phyloP scores from a whole-genome alignment of 2,329 filamentous ascomycete species.

The Rhexocercosporidium sp. region DNA sequence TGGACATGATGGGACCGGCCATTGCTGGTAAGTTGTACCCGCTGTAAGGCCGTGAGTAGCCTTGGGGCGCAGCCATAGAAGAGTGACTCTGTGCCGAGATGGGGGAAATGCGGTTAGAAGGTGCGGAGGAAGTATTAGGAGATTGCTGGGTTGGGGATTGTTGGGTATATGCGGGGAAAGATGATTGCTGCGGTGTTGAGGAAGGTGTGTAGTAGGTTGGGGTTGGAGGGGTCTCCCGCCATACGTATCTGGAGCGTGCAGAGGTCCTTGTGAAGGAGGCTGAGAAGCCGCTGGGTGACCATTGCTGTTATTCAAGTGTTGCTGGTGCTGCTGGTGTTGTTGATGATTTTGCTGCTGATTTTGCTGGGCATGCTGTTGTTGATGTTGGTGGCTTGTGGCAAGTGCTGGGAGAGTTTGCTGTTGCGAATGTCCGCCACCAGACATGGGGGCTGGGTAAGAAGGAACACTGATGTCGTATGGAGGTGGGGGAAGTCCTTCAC shows the following conservation, averaged over 20 bases:
- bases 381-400: slow-evolving; percentile 42
- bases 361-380: slow-evolving; percentile 40
- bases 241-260: slow-evolving; percentile 65
- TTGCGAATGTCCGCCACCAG: slow-evolving; percentile 47
- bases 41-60: slow-evolving; percentile 55
- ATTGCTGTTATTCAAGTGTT: slow-evolving; percentile 44
- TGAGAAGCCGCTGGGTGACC: slow-evolving; percentile 54
- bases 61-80: slow-evolving; percentile 60
- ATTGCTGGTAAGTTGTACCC: slow-evolving; percentile 65
- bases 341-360: slow-evolving; percentile 41
- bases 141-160: slow-evolving; percentile 55
- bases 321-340: slow-evolving; percentile 37
- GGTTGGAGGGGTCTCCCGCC: slow-evolving; percentile 61
- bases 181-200: slow-evolving; percentile 52
- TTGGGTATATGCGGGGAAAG: slow-evolving; percentile 54
- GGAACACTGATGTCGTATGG: slow-evolving; percentile 70
- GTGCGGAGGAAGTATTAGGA: slow-evolving; percentile 46
- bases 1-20: slow-evolving; percentile 74
- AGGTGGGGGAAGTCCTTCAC: slow-evolving; percentile 68
- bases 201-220: slow-evolving; percentile 59
- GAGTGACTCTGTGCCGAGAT: slow-evolving; percentile 45
- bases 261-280: slow-evolving; percentile 56
- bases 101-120: slow-evolving; percentile 47
- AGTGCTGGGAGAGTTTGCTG: slow-evolving; percentile 42
- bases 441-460: slow-evolving; percentile 64